Evolutionary conservation across 768 basidiomycete species (phyloP).

Genomic region (Leccinum aurantiacum): DNA sequence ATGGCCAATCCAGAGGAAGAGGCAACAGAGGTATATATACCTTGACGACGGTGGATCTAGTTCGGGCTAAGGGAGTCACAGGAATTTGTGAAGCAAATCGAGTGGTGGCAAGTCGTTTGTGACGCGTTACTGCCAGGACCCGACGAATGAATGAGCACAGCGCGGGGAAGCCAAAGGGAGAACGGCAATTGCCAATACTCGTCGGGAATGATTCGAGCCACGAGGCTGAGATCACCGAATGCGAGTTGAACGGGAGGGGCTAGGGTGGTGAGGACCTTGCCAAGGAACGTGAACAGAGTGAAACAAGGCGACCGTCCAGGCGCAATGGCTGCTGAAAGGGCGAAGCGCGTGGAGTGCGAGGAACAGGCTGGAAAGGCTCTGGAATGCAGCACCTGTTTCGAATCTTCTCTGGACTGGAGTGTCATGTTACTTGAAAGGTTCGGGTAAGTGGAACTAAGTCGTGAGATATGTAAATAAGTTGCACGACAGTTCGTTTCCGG

Average conservation of each 20-base stretch:
- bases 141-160: slow-evolving; percentile 9
- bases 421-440: slow-evolving; percentile 8
- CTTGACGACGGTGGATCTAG: slow-evolving; percentile 3
- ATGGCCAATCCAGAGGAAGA: slow-evolving; percentile 6
- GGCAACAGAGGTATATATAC: slow-evolving; percentile 14
- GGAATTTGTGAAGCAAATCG: background rate
- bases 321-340: background rate
- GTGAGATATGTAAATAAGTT: slow-evolving; percentile 1
- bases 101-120: slow-evolving; percentile 3
- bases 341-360: slow-evolving; percentile 6
- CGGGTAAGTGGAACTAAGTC: slow-evolving; percentile 6
- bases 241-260: background rate
- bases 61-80: slow-evolving; percentile 1
- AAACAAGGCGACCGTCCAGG: background rate
- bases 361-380: background rate
- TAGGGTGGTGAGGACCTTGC: slow-evolving; percentile 9
- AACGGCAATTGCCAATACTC: background rate
- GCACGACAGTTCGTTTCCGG: slow-evolving; percentile 13
- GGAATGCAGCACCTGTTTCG: background rate
- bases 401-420: slow-evolving; percentile 6
- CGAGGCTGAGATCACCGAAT: slow-evolving; percentile 14
- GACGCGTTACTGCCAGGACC: slow-evolving; percentile 7
- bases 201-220: slow-evolving; percentile 8
- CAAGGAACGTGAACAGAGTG: slow-evolving; percentile 14
- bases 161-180: slow-evolving; percentile 8